Base-by-base conservation (phyloP, 1,139 yeast species). In the Geotrichum histeridarum region DNA sequence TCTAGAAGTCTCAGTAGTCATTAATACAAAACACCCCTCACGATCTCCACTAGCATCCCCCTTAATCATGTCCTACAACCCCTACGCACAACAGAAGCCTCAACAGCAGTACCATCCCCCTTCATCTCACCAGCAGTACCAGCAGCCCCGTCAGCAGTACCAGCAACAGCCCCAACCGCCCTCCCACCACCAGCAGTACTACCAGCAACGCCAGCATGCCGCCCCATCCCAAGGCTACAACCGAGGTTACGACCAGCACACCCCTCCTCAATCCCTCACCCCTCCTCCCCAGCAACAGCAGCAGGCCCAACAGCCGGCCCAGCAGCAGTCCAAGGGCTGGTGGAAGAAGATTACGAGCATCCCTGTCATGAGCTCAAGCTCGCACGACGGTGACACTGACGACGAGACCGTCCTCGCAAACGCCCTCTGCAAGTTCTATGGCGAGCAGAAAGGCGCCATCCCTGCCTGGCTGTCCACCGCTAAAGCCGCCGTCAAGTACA, bases 371-470 rank as follows among this genome's bases (percentile, higher is more conserved):
- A 9, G 33, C 8, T 57, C 63, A 8, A 57, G 59, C 6, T 73
- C 70, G 42, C 63, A 63, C 46, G 74, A 71, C 51, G 68, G 70
- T 6, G 67, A 60, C 15, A 57, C 60, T 2, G 71, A 67, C 49
- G 62, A 64, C 42, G 72, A 70, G 50, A 71, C 74, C 0, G 67
- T 68, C 7, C 57, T 71, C 8, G 67, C 69, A 50, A 62, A 70
- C 45, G 72, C 73, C 5, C 57, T 71, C 50, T 64, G 66, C 9
- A 59, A 64, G 48, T 69, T 56, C 62, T 71, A 71, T 54, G 50
- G 54, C 18, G 56, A 57, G 15, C 58, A 59, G 47, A 62, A 59
- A 12, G 63, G 63, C 22, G 42, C 47, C 4, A 17, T 61, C 12
- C 70, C 70, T 1, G 53, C 54, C 27, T 67, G 70, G 70, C 63